Evolutionary conservation across 2,329 filamentous ascomycete genomes (phyloP).

Genomic region (Diplodia intermedia): DNA sequence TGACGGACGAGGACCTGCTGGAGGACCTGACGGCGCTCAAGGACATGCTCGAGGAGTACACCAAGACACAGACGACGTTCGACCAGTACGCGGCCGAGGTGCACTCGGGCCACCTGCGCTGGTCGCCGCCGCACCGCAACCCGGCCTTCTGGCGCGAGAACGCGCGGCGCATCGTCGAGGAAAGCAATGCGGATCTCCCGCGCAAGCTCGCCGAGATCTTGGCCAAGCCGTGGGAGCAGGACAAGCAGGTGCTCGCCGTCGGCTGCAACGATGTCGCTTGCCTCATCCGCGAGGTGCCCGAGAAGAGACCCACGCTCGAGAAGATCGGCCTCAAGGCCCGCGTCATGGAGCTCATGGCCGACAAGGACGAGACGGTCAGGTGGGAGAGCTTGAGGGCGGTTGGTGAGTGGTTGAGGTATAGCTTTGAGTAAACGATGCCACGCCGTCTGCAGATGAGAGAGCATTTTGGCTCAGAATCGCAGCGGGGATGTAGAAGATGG

Average conservation of each 20-base stretch:
- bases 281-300: conserved; percentile 86
- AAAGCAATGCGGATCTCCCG: conserved; percentile 78
- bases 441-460: background rate
- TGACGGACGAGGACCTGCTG: conserved; percentile 60
- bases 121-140: conserved; percentile 90
- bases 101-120: conserved; percentile 83
- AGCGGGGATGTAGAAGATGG: conserved; percentile 18
- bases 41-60: conserved; percentile 83
- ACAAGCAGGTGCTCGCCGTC: conserved; percentile 85
- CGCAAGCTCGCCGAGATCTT: conserved; percentile 87
- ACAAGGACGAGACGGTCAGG: conserved; percentile 83
- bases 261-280: conserved; percentile 92
- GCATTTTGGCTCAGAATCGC: background rate
- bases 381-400: conserved; percentile 93
- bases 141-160: conserved; percentile 91
- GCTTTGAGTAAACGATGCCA: conserved; percentile 42
- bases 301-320: conserved; percentile 80
- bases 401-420: conserved; percentile 77
- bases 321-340: conserved; percentile 83
- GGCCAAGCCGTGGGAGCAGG: conserved; percentile 81
- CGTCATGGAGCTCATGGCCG: conserved; percentile 93
- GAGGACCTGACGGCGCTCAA: conserved; percentile 57
- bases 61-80: conserved; percentile 70
- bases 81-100: conserved; percentile 81
- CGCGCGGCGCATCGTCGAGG: conserved; percentile 82